Conservation (phyloP, 768 basidiomycete species). For the Tylopilus plumbeoviolaceoides region DNA sequence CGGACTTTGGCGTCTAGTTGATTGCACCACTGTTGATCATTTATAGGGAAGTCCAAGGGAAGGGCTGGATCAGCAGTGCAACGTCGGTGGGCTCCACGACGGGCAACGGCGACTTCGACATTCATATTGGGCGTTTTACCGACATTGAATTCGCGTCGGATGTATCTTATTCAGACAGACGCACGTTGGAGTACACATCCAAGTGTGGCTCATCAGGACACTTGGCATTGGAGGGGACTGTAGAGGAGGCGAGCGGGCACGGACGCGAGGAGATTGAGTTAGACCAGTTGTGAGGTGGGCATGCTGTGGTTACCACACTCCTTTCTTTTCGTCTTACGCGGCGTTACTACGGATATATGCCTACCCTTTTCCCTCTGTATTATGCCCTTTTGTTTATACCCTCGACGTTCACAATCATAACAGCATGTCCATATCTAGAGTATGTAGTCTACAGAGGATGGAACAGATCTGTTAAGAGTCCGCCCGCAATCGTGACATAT, state of each 20-base stretch:
- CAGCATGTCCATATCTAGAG: background rate
- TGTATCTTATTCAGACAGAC: slow-evolving; percentile 1
- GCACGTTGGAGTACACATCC: slow-evolving; percentile 1
- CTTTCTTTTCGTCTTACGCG: background rate
- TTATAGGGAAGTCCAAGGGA: slow-evolving; percentile 36
- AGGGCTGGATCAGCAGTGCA: slow-evolving; percentile 30
- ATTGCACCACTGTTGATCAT: slow-evolving; percentile 38
- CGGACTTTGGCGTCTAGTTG: slow-evolving; percentile 20
- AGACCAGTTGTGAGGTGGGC: background rate
- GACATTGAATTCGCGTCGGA: slow-evolving; percentile 24
- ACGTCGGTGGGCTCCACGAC: slow-evolving; percentile 4
- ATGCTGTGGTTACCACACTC: background rate
- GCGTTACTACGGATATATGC: background rate
- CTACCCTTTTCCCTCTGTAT: background rate
- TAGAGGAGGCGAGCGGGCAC: slow-evolving; percentile 66
- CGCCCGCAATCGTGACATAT: too few species aligned
- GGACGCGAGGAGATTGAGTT: slow-evolving; percentile 38
- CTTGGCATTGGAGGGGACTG: background rate
- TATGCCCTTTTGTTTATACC: background rate
- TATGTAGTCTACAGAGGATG: too few species aligned
- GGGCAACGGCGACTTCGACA: background rate
- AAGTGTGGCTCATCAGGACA: slow-evolving; percentile 5
- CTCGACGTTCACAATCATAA: background rate
- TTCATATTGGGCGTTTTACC: slow-evolving; percentile 17
- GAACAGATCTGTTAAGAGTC: too few species aligned